Percentiles rank a stretch among this genome's conserved stretches.
Evolutionary conservation across 1,139 yeast species (phyloP).

Genomic region (Pichia sp.): DNA sequence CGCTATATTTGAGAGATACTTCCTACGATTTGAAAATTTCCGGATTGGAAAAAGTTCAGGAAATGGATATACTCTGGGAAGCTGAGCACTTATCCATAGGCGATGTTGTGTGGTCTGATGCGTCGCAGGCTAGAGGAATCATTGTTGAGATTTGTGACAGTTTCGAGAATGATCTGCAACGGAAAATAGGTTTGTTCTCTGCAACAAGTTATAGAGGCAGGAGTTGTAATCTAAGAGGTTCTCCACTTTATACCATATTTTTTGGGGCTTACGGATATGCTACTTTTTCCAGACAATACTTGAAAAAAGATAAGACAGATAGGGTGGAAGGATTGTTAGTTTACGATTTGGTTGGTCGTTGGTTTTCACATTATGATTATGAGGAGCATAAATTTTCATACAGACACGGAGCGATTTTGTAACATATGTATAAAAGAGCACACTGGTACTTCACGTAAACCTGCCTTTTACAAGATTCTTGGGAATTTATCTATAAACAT

Average conservation of each 20-base stretch:
- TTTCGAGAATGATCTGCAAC: background rate
- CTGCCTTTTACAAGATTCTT: background rate
- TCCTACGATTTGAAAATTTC: background rate
- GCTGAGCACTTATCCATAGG: constrained; percentile 9
- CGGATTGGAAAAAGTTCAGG: background rate
- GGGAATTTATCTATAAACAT: too few relatives aligned
- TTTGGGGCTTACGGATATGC: constrained; percentile 14
- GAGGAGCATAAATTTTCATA: constrained; percentile 11
- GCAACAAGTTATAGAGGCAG: background rate
- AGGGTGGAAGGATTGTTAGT: constrained; percentile 15
- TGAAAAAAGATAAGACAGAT: constrained; percentile 10
- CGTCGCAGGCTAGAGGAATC: constrained; percentile 11
- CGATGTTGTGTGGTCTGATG: constrained; percentile 14
- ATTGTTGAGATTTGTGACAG: constrained; percentile 10
- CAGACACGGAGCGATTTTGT: constrained; percentile 1
- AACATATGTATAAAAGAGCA: background rate
- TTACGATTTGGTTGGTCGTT: constrained; percentile 21
- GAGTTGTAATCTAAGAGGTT: background rate
- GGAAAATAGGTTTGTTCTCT: background rate
- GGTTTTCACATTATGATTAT: constrained; percentile 20
- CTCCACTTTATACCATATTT: constrained; percentile 9
- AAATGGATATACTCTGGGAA: constrained; percentile 5
- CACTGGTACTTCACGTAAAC: background rate
- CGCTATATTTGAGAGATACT: background rate
- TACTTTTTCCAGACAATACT: constrained; percentile 8